phyloP scores from a whole-genome alignment of 805 yeast genomes.

The Candida easanensis region DNA sequence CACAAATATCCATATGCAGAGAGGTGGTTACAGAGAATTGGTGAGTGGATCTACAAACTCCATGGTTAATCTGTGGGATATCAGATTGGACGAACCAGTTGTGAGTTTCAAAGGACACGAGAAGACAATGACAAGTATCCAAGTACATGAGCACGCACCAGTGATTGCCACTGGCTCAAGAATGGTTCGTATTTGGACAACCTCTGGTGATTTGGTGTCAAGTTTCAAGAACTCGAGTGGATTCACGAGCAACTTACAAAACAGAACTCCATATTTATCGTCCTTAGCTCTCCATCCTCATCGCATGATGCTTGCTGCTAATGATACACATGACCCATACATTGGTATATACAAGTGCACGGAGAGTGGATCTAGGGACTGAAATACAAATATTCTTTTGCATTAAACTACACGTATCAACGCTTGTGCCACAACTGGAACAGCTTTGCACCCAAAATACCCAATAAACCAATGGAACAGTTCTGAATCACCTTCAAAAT shows the following conservation, averaged over 20 bases:
- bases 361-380: slow-evolving; percentile 24
- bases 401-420: no score
- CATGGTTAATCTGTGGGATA: slow-evolving; percentile 85
- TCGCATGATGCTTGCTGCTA: slow-evolving; percentile 87
- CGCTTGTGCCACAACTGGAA: slow-evolving; percentile 7
- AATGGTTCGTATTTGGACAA: slow-evolving; percentile 77
- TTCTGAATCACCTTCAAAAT: slow-evolving; percentile 37
- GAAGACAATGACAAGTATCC: slow-evolving; percentile 56
- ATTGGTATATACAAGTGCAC: slow-evolving; percentile 60
- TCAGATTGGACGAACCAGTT: slow-evolving; percentile 71
- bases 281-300: slow-evolving; percentile 86
- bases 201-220: slow-evolving; percentile 72
- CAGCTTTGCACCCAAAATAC: slow-evolving; percentile 5
- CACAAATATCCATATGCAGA: slow-evolving; percentile 85
- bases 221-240: slow-evolving; percentile 48
- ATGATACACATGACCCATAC: slow-evolving; percentile 72
- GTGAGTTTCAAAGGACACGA: slow-evolving; percentile 55
- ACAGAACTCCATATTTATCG: slow-evolving; percentile 47
- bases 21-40: slow-evolving; percentile 92
- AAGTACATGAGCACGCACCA: slow-evolving; percentile 96
- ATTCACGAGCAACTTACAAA: slow-evolving; percentile 27
- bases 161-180: slow-evolving; percentile 85
- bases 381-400: no score
- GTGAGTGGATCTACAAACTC: slow-evolving; percentile 85
- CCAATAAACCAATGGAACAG: not conserved